A percentile compares a stretch with the other conserved stretches of the same genome.
Evolutionary conservation across 2,329 filamentous ascomycete genomes (phyloP).

Genomic region (Onygenales sp.): DNA sequence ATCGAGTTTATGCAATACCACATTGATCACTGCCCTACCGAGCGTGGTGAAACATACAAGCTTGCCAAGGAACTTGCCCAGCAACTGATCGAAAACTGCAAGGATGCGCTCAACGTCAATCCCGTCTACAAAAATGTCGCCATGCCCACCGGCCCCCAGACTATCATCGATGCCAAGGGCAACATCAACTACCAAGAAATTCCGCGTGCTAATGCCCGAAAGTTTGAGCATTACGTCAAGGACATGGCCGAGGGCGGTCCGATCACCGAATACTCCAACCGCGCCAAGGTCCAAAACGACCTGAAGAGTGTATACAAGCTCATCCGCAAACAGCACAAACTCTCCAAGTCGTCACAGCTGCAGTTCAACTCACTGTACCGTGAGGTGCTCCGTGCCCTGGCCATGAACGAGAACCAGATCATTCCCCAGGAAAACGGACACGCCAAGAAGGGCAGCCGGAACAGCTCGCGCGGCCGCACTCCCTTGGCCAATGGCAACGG

Average conservation of each 20-base stretch:
- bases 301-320: slow-evolving; percentile 93
- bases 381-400: slow-evolving; percentile 85
- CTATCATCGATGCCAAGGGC: slow-evolving; percentile 83
- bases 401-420: slow-evolving; percentile 98
- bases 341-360: slow-evolving; percentile 90
- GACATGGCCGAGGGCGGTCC: slow-evolving; percentile 98
- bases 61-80: slow-evolving; percentile 91
- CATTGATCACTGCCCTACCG: slow-evolving; percentile 95
- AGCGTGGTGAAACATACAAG: slow-evolving; percentile 93
- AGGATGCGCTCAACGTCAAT: slow-evolving; percentile 71
- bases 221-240: slow-evolving; percentile 95
- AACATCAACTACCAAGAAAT: slow-evolving; percentile 89
- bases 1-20: slow-evolving; percentile 99
- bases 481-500: background rate
- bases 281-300: slow-evolving; percentile 95
- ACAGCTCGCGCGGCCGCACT: slow-evolving; percentile 24
- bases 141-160: slow-evolving; percentile 81
- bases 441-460: slow-evolving; percentile 47
- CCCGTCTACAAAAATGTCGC: slow-evolving; percentile 96
- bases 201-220: slow-evolving; percentile 78
- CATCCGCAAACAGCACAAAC: slow-evolving; percentile 95
- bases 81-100: slow-evolving; percentile 95
- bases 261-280: slow-evolving; percentile 96
- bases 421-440: slow-evolving; percentile 73
- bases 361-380: slow-evolving; percentile 94